These are phyloP conservation scores for Moesziomyces antarcticus DNA, from an alignment of 1,284 basidiomycete genomes.

Conservation along the genomic window DNA sequence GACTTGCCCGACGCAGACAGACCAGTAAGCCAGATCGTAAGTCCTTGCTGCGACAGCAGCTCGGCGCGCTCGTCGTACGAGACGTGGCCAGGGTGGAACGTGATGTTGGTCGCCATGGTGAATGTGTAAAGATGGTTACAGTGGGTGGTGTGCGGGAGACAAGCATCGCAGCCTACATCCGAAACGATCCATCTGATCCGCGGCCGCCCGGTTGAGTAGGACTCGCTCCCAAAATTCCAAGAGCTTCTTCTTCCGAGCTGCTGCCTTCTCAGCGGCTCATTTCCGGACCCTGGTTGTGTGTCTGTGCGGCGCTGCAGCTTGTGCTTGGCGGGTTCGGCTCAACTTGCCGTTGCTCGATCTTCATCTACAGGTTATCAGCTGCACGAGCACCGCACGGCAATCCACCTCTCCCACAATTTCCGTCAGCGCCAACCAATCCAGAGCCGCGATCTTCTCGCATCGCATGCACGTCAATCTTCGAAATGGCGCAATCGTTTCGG, in stretches of 20 bases:
- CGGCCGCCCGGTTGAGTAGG: too few relatives aligned
- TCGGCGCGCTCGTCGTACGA: slow-evolving; percentile 60
- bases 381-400: slow-evolving; percentile 3
- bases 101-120: slow-evolving; percentile 85
- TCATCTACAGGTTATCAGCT: slow-evolving; percentile 12
- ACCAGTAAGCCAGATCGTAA: slow-evolving; percentile 59
- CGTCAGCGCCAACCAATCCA: background rate
- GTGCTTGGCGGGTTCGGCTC: background rate
- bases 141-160: background rate
- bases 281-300: slow-evolving; percentile 3
- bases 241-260: background rate
- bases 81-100: slow-evolving; percentile 77
- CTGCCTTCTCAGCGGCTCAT: background rate
- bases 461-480: background rate
- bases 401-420: background rate
- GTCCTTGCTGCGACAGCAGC: slow-evolving; percentile 54
- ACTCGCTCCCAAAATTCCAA: background rate
- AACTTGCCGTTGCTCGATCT: slow-evolving; percentile 7
- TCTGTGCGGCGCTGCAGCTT: slow-evolving; percentile 18
- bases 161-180: background rate
- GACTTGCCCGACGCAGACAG: slow-evolving; percentile 74
- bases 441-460: slow-evolving; percentile 4
- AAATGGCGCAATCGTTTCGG: slow-evolving; percentile 18
- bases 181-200: background rate
- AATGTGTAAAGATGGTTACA: too few relatives aligned